Percentiles rank a stretch among this genome's conserved stretches.
Evolutionary conservation across 2,329 filamentous ascomycete species (phyloP).

Genomic region (Apiospora kogelbergensis): DNA sequence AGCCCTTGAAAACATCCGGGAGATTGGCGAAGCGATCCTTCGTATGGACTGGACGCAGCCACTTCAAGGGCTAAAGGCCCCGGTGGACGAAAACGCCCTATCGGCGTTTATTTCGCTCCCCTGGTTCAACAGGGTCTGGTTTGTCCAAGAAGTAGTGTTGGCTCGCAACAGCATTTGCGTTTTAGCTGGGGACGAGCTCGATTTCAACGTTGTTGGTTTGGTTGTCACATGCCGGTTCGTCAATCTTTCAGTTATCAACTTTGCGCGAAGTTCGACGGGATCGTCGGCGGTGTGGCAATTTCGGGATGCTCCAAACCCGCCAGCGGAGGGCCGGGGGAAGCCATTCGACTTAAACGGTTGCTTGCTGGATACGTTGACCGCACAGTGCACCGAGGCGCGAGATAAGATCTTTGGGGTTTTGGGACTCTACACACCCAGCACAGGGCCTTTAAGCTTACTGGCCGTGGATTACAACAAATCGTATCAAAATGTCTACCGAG

Average conservation of each 20-base stretch:
- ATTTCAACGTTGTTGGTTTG: neutral
- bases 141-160: neutral
- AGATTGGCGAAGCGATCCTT: neutral
- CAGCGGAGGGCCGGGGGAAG: neutral
- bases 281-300: neutral
- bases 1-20: neutral
- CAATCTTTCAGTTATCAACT: neutral
- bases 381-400: neutral
- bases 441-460: neutral
- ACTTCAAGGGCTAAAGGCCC: neutral
- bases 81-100: neutral
- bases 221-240: no score
- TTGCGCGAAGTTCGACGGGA: neutral
- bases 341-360: neutral
- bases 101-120: neutral
- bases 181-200: neutral
- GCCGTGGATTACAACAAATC: neutral
- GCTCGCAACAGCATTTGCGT: neutral
- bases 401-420: neutral
- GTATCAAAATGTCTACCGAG: neutral
- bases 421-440: neutral
- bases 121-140: neutral
- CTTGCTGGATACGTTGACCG: neutral
- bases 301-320: neutral
- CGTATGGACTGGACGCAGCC: fast-evolving